Base-by-base conservation (phyloP, 208 protist species). In the Leishmania arabica region DNA sequence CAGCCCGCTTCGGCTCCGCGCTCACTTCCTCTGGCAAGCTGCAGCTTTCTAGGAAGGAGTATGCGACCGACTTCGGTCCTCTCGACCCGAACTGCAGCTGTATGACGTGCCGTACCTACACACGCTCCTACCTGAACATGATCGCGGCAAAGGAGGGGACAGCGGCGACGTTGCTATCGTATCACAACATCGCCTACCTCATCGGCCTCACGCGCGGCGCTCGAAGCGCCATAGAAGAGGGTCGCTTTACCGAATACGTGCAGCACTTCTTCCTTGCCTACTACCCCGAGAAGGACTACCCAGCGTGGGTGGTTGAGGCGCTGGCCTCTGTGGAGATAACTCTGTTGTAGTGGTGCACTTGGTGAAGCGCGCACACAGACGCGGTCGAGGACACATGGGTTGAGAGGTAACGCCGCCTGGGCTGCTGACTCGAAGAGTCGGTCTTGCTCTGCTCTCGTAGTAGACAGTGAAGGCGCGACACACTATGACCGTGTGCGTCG, bases 151-250 rank as follows among this genome's bases (percentile, higher is more conserved):
- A 98, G 82, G 96, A 99, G 62, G 86, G 88, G 11, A 84, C 95
- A 21, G 97, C 90, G 11, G 95, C 95, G 47, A 98, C 99, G 47
- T 89, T 99, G 70, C 75, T 99, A 34, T 99, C 98, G 31, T 96
- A 98, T 77, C 99, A 99, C 90, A 99, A 99, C 85, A 96, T 99
- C 82, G 95, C 97, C 8, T 99, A 98, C 85, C 96, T 99, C 84
- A 94, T 99, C 75, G 73, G 87, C 53, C 86, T 99, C 3, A 99
- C 99, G 66, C 81, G 88, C 6, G 86, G 93, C 27, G 91, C 99
- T 1, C 85, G 98, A n/a, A 53, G 89, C 34, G 91, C 93, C 27
- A 97, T 98, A 73, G 88, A 94, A 72, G 86, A 87, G 54, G 94
- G 91, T 42, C 88, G 70, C 53, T 98, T 99, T 79, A 92, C 90